Evolutionary conservation across 345 rosid species (phyloP).

Genomic region (Camelina hispida): DNA sequence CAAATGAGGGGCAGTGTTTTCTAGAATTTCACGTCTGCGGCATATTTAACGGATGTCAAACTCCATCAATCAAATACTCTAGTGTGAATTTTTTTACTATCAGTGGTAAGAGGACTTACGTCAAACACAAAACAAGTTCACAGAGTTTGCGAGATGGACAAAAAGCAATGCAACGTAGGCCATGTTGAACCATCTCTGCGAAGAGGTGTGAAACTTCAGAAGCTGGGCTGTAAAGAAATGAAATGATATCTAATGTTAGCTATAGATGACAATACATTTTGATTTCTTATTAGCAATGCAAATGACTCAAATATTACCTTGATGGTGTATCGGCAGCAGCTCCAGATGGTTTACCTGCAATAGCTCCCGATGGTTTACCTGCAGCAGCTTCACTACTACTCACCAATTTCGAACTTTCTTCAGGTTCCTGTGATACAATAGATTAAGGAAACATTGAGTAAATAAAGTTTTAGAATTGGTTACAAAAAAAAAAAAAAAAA

Average conservation of each 20-base stretch:
- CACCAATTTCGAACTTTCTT: constrained; percentile 38
- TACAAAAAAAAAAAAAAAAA: constrained; percentile 6
- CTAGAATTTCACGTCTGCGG: constrained; percentile 77
- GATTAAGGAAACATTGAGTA: constrained; percentile 31
- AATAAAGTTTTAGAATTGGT: constrained; percentile 20
- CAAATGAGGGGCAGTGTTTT: constrained; percentile 73
- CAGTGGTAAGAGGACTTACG: constrained; percentile 58
- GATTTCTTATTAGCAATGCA: constrained; percentile 5
- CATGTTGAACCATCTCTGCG: constrained; percentile 98
- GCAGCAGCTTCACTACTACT: constrained; percentile 39
- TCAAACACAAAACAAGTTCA: constrained; percentile 79
- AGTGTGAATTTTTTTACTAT: neutral
- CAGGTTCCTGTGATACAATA: constrained; percentile 54
- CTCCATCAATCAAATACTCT: constrained; percentile 17
- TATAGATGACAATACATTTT: constrained; percentile 27
- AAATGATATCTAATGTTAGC: constrained; percentile 24
- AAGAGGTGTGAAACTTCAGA: constrained; percentile 76
- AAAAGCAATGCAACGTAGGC: constrained; percentile 91
- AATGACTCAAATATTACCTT: constrained; percentile 48
- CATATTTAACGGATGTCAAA: constrained; percentile 24
- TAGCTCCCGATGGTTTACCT: constrained; percentile 42
- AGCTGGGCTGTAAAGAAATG: constrained; percentile 64
- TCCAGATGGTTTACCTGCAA: constrained; percentile 40
- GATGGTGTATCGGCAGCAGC: constrained; percentile 43
- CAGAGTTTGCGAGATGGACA: constrained; percentile 92